phyloP scores from a whole-genome alignment of 306 rosid species.

The Cyamopsis tetragonoloba region DNA sequence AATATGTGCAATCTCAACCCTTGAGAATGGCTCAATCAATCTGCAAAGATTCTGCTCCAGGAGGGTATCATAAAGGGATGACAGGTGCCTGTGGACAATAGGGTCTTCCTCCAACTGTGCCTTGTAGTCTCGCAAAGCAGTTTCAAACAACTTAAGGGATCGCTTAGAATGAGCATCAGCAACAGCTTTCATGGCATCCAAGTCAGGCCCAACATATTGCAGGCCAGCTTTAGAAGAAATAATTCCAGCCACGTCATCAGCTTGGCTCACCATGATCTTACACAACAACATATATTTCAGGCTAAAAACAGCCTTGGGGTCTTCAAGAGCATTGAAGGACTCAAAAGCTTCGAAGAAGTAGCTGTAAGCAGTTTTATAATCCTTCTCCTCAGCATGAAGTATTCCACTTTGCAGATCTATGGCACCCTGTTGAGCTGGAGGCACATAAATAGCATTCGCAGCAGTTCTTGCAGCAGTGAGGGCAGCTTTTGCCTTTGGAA shows the following conservation, averaged over 20 bases:
- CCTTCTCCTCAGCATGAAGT: slow-evolving; percentile 94
- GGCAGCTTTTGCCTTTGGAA: slow-evolving; percentile 94
- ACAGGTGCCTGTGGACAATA: slow-evolving; percentile 87
- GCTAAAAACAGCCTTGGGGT: slow-evolving; percentile 87
- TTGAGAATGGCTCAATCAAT: slow-evolving; percentile 89
- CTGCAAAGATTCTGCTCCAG: slow-evolving; percentile 94
- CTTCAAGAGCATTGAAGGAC: slow-evolving; percentile 89
- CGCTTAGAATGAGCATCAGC: slow-evolving; percentile 94
- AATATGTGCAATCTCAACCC: slow-evolving; percentile 85
- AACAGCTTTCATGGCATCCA: slow-evolving; percentile 98
- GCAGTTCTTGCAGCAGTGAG: slow-evolving; percentile 97
- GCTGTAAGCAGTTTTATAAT: slow-evolving; percentile 84
- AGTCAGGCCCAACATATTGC: slow-evolving; percentile 77
- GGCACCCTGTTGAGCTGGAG: slow-evolving; percentile 97
- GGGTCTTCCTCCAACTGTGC: slow-evolving; percentile 95
- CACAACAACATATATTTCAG: slow-evolving; percentile 90
- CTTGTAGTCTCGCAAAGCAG: slow-evolving; percentile 69
- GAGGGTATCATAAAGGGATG: slow-evolving; percentile 80
- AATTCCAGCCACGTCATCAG: slow-evolving; percentile 83
- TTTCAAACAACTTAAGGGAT: slow-evolving; percentile 79
- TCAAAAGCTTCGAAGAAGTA: slow-evolving; percentile 96
- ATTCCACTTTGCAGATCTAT: slow-evolving; percentile 95
- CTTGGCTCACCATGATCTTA: slow-evolving; percentile 90
- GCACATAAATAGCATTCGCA: slow-evolving; percentile 92
- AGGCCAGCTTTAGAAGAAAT: slow-evolving; percentile 90